Evolutionary conservation across 306 rosid genomes (phyloP), one percentile per base, ranked within the genome.

Genomic region (Parietaria judaica): DNA sequence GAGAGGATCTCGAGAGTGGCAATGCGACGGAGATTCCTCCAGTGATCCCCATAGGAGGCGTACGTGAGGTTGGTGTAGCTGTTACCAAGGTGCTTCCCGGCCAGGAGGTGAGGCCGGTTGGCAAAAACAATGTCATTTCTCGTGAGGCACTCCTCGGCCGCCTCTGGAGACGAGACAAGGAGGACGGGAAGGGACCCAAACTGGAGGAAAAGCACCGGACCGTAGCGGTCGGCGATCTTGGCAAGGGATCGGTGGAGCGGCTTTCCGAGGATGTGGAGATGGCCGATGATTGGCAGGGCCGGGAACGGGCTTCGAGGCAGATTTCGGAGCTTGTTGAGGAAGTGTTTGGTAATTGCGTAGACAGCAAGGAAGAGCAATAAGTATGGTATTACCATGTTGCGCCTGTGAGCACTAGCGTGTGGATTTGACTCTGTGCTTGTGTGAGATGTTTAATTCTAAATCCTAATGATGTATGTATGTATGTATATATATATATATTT

Each of bases 21-120:
- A 5, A 78, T 70, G 16, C 74, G 73, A 10, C 77, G 58, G 23
- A 70, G 57, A 72, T 74, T 74, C 16, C 66, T 66, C 83, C 79
- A 78, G 52, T 74, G 79, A 10, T 66, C 69, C 8, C 82, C 82
- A 14, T 78, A 78, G 0, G 82, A 47, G 13, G 79, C 73, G 73
- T 75, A 73, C 6, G 8, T 10, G 4, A 78, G 36, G 49, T 51
- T 23, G 14, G 79, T 70, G 59, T 70, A 70, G 70, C 74, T 77
- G 60, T 69, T 68, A 6, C 69, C 65, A 8, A 77, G 67, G 60
- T 62, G 61, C 8, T 78, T 72, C 0, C 83, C 80, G 0, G 65
- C 70, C 1, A 78, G 68, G 5, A 78, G 58, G 4, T 4, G 54
- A 2, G 83, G 80, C 2, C 83, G 83, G 63, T 74, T 72, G 13